phyloP scores from a whole-genome alignment of 1,284 basidiomycete species.

The Stygiomarasmius scandens region DNA sequence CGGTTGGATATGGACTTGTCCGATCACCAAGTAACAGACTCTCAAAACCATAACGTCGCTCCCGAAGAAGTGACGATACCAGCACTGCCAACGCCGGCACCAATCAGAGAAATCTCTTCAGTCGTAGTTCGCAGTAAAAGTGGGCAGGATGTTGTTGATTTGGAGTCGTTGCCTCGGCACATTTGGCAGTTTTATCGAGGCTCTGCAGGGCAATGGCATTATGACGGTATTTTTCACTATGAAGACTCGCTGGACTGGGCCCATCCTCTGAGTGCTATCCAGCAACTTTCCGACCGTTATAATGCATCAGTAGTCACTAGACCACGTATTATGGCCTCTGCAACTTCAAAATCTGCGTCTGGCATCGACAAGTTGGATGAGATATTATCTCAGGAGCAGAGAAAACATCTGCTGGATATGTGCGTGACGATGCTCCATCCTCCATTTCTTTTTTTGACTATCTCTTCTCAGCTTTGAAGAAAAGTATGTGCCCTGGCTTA shows the following conservation, averaged over 20 bases:
- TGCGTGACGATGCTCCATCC: background rate
- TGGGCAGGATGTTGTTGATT: background rate
- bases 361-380: conserved; percentile 4
- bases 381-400: conserved; percentile 9
- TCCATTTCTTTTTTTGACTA: background rate
- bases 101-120: background rate
- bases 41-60: background rate
- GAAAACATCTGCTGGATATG: conserved; percentile 7
- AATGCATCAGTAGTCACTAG: background rate
- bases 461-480: conserved; percentile 7
- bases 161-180: conserved; percentile 5
- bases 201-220: conserved; percentile 3
- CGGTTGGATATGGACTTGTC: background rate
- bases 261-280: conserved; percentile 6
- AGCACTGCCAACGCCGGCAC: background rate
- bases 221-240: background rate
- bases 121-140: background rate
- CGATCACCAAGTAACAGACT: background rate
- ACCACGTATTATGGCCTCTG: background rate
- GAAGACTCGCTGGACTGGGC: conserved; percentile 6
- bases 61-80: background rate
- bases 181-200: conserved; percentile 9
- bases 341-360: background rate
- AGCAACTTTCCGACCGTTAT: conserved; percentile 3
- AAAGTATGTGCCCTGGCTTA: conserved; percentile 15